Percentiles rank a stretch among this genome's conserved stretches.
Evolutionary conservation across 75 land plant species (phyloP).

Genomic region (Isoetes taiwanensis): DNA sequence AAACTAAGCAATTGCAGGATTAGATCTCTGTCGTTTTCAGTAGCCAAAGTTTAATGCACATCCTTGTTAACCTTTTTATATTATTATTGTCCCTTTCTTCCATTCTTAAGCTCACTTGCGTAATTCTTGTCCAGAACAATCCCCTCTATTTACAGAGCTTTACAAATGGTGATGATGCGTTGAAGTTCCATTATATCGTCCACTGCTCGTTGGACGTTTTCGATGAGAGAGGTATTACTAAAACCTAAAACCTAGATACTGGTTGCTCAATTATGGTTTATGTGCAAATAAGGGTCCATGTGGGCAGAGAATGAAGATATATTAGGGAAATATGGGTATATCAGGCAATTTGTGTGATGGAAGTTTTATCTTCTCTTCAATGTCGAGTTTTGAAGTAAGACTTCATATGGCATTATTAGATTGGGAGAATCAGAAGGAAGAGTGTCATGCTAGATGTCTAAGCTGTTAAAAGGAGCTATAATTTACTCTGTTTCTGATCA

Average conservation of each 20-base stretch:
- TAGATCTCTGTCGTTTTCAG: background rate
- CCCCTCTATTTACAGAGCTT: slow-evolving; percentile 93
- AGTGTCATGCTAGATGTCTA: too few relatives aligned
- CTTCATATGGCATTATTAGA: too few relatives aligned
- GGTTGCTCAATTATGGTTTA: too few relatives aligned
- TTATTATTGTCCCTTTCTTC: background rate
- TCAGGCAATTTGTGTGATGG: background rate
- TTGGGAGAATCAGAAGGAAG: too few relatives aligned
- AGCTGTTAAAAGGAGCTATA: too few relatives aligned
- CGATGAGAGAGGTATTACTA: slow-evolving; percentile 66
- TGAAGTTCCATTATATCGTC: slow-evolving; percentile 89
- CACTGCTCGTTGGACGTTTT: slow-evolving; percentile 94
- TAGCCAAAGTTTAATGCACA: background rate
- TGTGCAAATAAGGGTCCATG: too few relatives aligned
- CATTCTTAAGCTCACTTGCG: too few relatives aligned
- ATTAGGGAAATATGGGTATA: background rate
- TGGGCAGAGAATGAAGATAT: background rate
- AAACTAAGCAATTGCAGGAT: background rate
- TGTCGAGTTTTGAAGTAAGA: too few relatives aligned
- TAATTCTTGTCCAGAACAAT: slow-evolving; percentile 60
- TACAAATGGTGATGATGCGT: slow-evolving; percentile 71
- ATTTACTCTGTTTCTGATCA: too few relatives aligned
- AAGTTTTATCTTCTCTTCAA: too few relatives aligned
- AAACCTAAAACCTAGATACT: background rate
- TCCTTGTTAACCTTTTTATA: background rate